Evolutionary conservation across 352 stramenopile genomes (phyloP), one percentile per base, ranked within the genome.

Genomic region (Globisporangium cystogenes): DNA sequence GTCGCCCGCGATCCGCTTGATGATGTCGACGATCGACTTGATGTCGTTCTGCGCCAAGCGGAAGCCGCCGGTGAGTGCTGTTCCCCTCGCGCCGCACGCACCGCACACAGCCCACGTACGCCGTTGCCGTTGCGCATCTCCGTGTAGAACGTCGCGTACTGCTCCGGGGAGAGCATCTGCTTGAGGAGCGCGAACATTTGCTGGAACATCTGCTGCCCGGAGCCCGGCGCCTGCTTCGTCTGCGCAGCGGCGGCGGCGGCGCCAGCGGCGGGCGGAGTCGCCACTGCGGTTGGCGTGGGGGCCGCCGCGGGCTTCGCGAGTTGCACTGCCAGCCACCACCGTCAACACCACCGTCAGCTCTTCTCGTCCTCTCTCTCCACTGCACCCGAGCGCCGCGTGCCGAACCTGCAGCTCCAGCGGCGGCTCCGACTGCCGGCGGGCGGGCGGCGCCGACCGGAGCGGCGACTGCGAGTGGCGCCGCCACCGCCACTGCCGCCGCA

Each of bases 11-110:
- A 87, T 87, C 15, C 82, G 76, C 70, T 94, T 94, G 70, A 94
- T 89, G 53, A 91, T 90, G 42, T 94, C 84, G 39, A 92, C 74
- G 54, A 94, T 91, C 0, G 80, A 86, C 55, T 92, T 94, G 60
- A 92, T 87, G 53, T 94, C 82, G 18, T 91, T 92, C 77, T 89
- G 8, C 39, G n/a, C 6, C 39, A 43, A 15, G 18, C 16, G 26
- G n/a, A n/a, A n/a, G n/a, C n/a, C n/a, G n/a, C n/a, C n/a, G n/a
- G n/a, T n/a, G n/a, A n/a, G n/a, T n/a, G n/a, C n/a, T n/a, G n/a
- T n/a, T n/a, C n/a, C n/a, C n/a, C n/a, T n/a, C n/a, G n/a, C n/a
- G n/a, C n/a, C n/a, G n/a, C n/a, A n/a, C n/a, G n/a, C n/a, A n/a
- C n/a, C n/a, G n/a, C n/a, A n/a, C n/a, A n/a, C 31, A 16, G 31